Evolutionary conservation across 257 asterid genomes (phyloP).

Genomic region (Ehretia macrophylla): DNA sequence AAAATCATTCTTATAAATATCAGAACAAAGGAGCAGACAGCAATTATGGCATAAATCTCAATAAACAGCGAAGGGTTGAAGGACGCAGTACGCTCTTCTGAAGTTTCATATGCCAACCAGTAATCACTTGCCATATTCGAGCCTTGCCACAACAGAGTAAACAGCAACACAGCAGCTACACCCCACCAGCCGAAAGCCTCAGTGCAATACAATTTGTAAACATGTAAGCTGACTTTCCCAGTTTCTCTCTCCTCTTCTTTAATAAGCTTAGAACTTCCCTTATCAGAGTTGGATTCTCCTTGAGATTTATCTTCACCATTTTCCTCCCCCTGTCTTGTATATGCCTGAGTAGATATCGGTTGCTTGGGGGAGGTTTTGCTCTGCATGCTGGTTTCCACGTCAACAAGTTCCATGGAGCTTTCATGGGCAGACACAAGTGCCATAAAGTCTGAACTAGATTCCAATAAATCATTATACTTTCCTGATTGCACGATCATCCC

Average conservation of each 20-base stretch:
- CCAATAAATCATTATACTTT: constrained; percentile 54
- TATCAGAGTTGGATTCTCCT: constrained; percentile 26
- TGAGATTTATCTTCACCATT: constrained; percentile 41
- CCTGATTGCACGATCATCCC: constrained; percentile 87
- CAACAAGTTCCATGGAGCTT: constrained; percentile 89
- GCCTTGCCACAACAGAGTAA: constrained; percentile 72
- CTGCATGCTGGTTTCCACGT: constrained; percentile 51
- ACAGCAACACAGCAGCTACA: constrained; percentile 38
- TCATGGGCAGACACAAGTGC: constrained; percentile 86
- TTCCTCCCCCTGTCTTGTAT: constrained; percentile 44
- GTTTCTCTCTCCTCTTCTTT: constrained; percentile 88
- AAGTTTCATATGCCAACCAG: constrained; percentile 90
- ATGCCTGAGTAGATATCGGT: constrained; percentile 31
- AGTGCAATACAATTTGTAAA: constrained; percentile 77
- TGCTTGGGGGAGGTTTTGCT: constrained; percentile 22
- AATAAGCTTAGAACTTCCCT: constrained; percentile 66
- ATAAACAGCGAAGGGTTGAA: constrained; percentile 75
- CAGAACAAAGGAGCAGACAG: constrained; percentile 37
- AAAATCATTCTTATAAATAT: constrained; percentile 50
- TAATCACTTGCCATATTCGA: constrained; percentile 70
- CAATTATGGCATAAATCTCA: constrained; percentile 52
- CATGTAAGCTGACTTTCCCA: constrained; percentile 66
- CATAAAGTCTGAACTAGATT: constrained; percentile 64
- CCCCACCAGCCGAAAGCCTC: constrained; percentile 91
- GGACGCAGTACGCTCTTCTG: constrained; percentile 49